Conservation (phyloP, 2,329 filamentous ascomycete genomes). For the Aspergillus nomiae region DNA sequence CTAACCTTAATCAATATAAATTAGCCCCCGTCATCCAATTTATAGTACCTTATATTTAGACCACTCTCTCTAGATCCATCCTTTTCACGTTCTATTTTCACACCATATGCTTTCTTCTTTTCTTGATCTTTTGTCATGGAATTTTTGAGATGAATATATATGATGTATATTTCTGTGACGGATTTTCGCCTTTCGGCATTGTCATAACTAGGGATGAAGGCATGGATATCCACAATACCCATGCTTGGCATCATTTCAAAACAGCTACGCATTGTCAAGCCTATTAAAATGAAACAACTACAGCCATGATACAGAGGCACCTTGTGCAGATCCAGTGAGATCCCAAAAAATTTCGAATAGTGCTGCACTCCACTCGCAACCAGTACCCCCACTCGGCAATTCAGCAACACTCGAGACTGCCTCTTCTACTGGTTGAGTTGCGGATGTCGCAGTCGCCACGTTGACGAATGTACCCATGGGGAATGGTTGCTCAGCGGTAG, state of each 20-base stretch:
- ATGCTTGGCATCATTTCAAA: neutral
- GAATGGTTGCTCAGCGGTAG: neutral
- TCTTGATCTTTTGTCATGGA: neutral
- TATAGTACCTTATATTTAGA: neutral
- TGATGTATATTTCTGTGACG: neutral
- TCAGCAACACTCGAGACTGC: neutral
- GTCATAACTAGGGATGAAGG: neutral
- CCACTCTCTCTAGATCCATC: neutral
- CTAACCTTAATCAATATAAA: neutral
- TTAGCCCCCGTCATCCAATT: constrained; percentile 6
- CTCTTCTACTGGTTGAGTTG: neutral
- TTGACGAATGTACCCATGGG: neutral
- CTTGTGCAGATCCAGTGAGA: neutral
- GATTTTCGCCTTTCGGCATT: neutral
- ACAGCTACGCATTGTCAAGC: neutral
- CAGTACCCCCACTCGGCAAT: constrained; percentile 19
- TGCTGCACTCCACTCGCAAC: constrained; percentile 21
- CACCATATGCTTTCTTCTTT: too few species aligned
- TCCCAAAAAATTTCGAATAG: constrained; percentile 19
- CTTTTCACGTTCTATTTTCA: neutral
- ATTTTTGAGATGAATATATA: neutral
- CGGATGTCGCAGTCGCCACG: neutral
- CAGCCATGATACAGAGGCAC: neutral
- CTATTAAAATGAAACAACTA: neutral
- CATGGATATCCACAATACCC: neutral